These are phyloP conservation scores for Rhytidhysteron rufulum DNA, from an alignment of 2,329 filamentous ascomycete genomes.

Conservation along the genomic window DNA sequence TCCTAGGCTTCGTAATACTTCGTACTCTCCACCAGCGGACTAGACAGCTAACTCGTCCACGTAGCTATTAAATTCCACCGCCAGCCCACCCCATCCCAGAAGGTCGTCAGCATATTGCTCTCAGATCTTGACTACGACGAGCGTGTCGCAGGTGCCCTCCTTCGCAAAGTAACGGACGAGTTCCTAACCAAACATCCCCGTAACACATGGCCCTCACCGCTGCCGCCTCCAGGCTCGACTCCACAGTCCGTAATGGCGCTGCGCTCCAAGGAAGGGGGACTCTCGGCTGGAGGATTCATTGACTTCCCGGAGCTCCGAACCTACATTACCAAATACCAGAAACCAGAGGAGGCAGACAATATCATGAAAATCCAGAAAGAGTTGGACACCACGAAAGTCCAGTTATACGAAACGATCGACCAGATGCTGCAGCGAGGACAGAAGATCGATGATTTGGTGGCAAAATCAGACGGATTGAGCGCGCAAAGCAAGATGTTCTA, in stretches of 20 bases:
- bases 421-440: slow-evolving; percentile 83
- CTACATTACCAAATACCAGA: slow-evolving; percentile 76
- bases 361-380: slow-evolving; percentile 96
- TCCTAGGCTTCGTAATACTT: no score
- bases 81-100: no score
- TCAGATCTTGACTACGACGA: slow-evolving; percentile 59
- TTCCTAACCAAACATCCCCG: slow-evolving; percentile 75
- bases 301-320: slow-evolving; percentile 79
- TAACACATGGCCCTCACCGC: slow-evolving; percentile 65
- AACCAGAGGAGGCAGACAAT: slow-evolving; percentile 83
- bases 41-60: no score
- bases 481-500: slow-evolving; percentile 98
- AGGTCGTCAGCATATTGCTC: no score
- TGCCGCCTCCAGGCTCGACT: no score
- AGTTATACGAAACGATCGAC: slow-evolving; percentile 95
- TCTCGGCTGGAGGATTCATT: no score
- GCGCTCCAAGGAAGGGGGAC: no score
- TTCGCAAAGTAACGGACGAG: slow-evolving; percentile 83
- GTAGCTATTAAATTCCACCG: no score
- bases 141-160: slow-evolving; percentile 78
- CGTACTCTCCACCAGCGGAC: no score
- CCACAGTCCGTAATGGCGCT: no score
- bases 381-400: slow-evolving; percentile 95
- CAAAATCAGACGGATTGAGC: slow-evolving; percentile 88
- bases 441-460: slow-evolving; percentile 92